A percentile compares a stretch with the other conserved stretches of the same genome.
Evolutionary conservation across 805 yeast genomes (phyloP).

Genomic region (Candida incommunis): DNA sequence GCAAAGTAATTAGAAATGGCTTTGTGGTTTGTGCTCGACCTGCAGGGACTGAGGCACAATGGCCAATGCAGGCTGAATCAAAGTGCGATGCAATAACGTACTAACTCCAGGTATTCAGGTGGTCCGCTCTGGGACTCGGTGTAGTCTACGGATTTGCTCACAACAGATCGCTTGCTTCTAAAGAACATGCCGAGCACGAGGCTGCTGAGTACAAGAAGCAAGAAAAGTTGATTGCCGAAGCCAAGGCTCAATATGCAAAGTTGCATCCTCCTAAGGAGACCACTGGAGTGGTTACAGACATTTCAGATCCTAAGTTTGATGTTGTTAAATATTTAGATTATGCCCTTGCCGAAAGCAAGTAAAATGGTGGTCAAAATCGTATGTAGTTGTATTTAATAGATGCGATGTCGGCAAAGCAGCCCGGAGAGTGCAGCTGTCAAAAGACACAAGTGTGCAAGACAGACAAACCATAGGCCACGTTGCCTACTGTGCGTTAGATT

Average conservation of each 20-base stretch:
- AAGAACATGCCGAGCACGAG: slow-evolving; percentile 45
- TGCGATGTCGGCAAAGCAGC: too few species aligned
- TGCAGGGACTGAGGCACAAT: too few species aligned
- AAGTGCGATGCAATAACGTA: too few species aligned
- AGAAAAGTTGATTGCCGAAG: slow-evolving; percentile 68
- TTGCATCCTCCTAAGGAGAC: slow-evolving; percentile 32
- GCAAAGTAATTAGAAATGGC: too few species aligned
- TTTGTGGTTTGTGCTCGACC: too few species aligned
- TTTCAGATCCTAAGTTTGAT: slow-evolving; percentile 87
- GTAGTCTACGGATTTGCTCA: slow-evolving; percentile 78
- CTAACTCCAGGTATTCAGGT: slow-evolving; percentile 64
- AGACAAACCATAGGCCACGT: too few species aligned
- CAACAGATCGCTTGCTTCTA: slow-evolving; percentile 51
- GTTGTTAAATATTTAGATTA: slow-evolving; percentile 32
- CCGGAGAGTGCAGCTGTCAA: too few species aligned
- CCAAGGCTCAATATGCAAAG: slow-evolving; percentile 78
- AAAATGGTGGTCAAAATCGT: too few species aligned
- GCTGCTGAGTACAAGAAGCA: slow-evolving; percentile 45
- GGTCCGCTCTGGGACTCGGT: slow-evolving; percentile 83
- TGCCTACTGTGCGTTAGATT: too few species aligned
- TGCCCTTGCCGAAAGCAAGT: background rate
- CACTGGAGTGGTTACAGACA: slow-evolving; percentile 35
- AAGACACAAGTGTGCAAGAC: background rate
- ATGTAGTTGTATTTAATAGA: too few species aligned
- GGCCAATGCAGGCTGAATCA: too few species aligned